These are phyloP conservation scores for Arachis hypogaea DNA, from an alignment of 306 rosid species.

Conservation along the genomic window DNA sequence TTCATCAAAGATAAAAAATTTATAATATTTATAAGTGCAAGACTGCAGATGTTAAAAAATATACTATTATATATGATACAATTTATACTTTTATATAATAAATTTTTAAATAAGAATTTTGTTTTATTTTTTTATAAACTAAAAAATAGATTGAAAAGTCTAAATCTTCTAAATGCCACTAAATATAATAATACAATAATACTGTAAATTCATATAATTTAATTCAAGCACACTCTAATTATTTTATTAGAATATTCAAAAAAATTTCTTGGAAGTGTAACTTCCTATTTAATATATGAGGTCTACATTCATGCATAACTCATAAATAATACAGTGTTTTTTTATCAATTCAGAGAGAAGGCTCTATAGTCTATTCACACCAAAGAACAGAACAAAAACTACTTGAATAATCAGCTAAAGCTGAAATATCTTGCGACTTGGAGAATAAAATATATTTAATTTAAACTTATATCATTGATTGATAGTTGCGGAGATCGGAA, in stretches of 20 bases:
- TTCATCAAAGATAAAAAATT: too few species aligned
- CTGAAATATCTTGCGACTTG: not conserved
- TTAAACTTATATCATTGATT: not conserved
- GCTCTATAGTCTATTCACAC: not conserved
- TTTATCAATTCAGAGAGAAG: not conserved
- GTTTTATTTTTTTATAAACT: too few species aligned
- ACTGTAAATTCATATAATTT: too few species aligned
- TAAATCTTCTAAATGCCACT: too few species aligned
- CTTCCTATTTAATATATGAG: not conserved
- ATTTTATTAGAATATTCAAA: too few species aligned
- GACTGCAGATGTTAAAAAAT: too few species aligned
- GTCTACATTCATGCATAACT: not conserved
- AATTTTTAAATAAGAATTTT: too few species aligned
- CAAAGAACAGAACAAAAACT: not conserved
- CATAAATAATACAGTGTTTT: not conserved
- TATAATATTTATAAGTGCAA: too few species aligned
- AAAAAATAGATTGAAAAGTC: too few species aligned
- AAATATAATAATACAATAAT: too few species aligned
- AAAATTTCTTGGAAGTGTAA: too few species aligned
- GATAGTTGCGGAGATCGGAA: not conserved
- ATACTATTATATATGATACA: not conserved
- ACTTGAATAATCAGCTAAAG: not conserved
- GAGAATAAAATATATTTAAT: not conserved
- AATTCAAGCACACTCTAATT: too few species aligned
- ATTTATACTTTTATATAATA: not conserved